Evolutionary conservation across 23 red algal species (phyloP), one percentile per base, ranked within the genome.

Genomic region (Chondrus crispus): DNA sequence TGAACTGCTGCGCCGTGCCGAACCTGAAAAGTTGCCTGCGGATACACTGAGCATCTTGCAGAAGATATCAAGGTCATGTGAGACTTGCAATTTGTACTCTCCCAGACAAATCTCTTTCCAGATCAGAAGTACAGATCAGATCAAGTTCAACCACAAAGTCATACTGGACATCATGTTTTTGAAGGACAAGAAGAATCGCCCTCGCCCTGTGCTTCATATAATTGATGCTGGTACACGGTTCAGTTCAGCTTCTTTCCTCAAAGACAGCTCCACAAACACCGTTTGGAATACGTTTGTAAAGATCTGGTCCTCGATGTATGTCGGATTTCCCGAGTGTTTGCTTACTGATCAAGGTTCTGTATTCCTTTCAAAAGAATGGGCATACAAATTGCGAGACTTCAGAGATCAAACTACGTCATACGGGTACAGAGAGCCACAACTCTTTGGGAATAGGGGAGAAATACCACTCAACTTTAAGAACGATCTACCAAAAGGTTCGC

Each of bases 321-420:
- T 83, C 1, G 2, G 78, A 11, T 37, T 40, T 38, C 78, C 78
- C 16, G 78, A 54, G 52, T n/a, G 41, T 16, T 14, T 83, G 32
- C 78, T 58, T 29, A 83, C 78, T 7, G 78, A 83, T 29, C 78
- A 53, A 39, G 78, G 78, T 1, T 83, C 78, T 8, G 9, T 53
- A 11, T 83, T 83, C 52, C 11, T 45, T 11, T 58, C 48, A 7
- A 2, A 58, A 11, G 8, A 58, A 14, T 68, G 45, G 9, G 51
- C 24, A 58, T 60, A n/a, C 8, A 60, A 72, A 13, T 83, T 83
- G 78, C 46, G 33, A 62, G 41, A 20, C 29, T 8, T 20, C 28
- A 12, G 29, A 28, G 0, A 83, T 83, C 57, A 28, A 83, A 16
- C 32, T 62, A 60, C 52, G 48, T 20, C 46, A 83, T 29, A 83